These are phyloP conservation scores for Colletotrichum spaethianum DNA, from an alignment of 2,329 filamentous ascomycete species.

Conservation along the genomic window DNA sequence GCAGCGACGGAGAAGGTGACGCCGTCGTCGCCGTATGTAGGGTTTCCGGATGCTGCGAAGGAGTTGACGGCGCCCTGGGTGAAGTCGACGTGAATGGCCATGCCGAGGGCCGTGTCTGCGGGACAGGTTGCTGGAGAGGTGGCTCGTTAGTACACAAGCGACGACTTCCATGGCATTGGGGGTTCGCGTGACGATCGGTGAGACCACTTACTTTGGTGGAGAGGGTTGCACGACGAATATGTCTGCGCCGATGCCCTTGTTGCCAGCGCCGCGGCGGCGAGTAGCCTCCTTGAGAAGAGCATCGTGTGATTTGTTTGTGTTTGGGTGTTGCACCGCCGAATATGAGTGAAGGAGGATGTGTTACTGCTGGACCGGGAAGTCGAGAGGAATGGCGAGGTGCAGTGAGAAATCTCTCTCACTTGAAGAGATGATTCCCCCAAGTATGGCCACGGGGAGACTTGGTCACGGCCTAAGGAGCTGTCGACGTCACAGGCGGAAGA, in stretches of 20 bases:
- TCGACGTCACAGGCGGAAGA: slow-evolving; percentile 35
- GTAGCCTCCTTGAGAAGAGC: slow-evolving; percentile 31
- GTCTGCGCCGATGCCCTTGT: slow-evolving; percentile 54
- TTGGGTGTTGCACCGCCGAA: background rate
- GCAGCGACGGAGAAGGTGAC: slow-evolving; percentile 84
- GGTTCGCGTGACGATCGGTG: background rate
- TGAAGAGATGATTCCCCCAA: slow-evolving; percentile 19
- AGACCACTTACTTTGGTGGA: slow-evolving; percentile 49
- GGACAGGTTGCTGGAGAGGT: slow-evolving; percentile 71
- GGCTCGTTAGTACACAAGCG: background rate
- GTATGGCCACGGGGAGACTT: slow-evolving; percentile 1
- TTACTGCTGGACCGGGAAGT: background rate
- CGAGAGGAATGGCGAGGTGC: background rate
- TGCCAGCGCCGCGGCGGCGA: slow-evolving; percentile 46
- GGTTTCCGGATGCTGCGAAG: slow-evolving; percentile 79
- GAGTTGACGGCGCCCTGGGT: slow-evolving; percentile 82
- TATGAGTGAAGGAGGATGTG: background rate
- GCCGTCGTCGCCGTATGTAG: slow-evolving; percentile 83
- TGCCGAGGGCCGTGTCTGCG: slow-evolving; percentile 84
- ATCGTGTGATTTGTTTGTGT: slow-evolving; percentile 19
- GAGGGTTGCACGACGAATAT: slow-evolving; percentile 57
- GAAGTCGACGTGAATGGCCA: slow-evolving; percentile 88
- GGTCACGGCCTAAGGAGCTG: slow-evolving; percentile 21
- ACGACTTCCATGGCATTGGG: background rate
- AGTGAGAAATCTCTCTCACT: slow-evolving; percentile 7